Evolutionary conservation across 306 rosid species (phyloP), one percentile per base, ranked within the genome.

Genomic region (Castanea mollissima): DNA sequence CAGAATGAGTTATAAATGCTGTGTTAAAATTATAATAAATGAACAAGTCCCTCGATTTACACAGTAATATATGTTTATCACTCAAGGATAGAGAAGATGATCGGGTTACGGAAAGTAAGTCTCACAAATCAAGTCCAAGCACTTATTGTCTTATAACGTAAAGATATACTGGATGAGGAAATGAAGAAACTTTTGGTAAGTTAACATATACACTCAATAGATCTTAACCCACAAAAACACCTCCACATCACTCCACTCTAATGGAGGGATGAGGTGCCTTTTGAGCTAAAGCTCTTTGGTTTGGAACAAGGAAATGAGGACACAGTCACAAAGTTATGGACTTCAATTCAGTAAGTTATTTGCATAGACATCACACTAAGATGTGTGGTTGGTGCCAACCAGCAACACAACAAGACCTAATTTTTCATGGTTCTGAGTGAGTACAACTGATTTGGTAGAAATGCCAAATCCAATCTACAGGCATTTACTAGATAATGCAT

Each of bases 401-500:
- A 18, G 71, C 46, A 64, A 64, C 46, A 32, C 6, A 25, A 35
- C 51, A 23, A 35, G 27, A 2, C 51, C 51, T 19, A 27, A 41
- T 51, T 31, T 31, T 62, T 8, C 51, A 38, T 7, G 38, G 29
- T 19, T 19, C 49, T 55, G 51, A 78, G 21, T 3, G 69, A 5
- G 15, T 15, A 35, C 55, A 68, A 55, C 74, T 56, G 41, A 57
- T 55, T 35, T 19, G 73, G 38, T 73, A 74, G n/a, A 25, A 55
- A 62, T 58, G 23, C 27, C 54, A 64, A 14, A 55, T 54, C 54
- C 29, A 57, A 75, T 57, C 65, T 13, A n/a, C 71, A 75, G 81
- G 60, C 78, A 70, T 54, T 58, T 70, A 69, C 74, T 54, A 63
- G 79, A 44, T 69, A 54, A 63, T 72, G 59, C 73, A 76, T 49